A percentile compares a stretch with the other conserved stretches of the same genome.
phyloP scores from a whole-genome alignment of 129 eudicot species.

The Gnaphalium uliginosum region DNA sequence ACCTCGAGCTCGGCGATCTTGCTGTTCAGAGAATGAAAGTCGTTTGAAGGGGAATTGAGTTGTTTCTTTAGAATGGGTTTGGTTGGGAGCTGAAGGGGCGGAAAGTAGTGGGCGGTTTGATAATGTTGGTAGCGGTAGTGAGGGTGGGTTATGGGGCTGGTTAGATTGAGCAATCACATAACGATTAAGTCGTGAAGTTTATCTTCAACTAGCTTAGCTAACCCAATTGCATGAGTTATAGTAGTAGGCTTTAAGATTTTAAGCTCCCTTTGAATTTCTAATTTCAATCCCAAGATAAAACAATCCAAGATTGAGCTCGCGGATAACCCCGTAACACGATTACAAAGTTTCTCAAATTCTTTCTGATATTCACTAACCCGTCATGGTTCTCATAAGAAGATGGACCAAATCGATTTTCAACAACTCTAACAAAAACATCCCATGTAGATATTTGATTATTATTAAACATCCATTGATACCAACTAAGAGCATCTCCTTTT shows the following conservation, averaged over 20 bases:
- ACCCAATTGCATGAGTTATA: neutral
- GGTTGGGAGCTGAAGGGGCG: neutral
- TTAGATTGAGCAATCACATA: too few relatives aligned
- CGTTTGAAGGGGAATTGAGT: neutral
- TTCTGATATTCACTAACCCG: neutral
- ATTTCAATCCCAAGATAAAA: neutral
- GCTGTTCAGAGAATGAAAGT: neutral
- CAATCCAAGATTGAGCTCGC: neutral
- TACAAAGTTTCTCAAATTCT: neutral
- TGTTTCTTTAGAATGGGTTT: neutral
- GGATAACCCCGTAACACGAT: neutral
- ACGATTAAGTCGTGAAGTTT: neutral
- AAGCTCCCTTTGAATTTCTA: neutral
- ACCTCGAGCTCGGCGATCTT: neutral
- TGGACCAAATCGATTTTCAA: neutral
- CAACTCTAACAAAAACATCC: neutral
- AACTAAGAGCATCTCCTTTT: neutral
- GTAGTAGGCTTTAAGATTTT: neutral
- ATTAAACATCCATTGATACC: neutral
- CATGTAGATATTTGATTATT: neutral
- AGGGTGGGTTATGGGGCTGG: neutral
- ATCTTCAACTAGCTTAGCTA: constrained; percentile 6
- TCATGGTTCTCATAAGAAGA: constrained; percentile 4
- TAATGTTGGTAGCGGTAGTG: neutral
- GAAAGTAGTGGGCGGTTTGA: neutral